Evolutionary conservation across 257 asterid species (phyloP).

Genomic region (Forsythia viridissima): DNA sequence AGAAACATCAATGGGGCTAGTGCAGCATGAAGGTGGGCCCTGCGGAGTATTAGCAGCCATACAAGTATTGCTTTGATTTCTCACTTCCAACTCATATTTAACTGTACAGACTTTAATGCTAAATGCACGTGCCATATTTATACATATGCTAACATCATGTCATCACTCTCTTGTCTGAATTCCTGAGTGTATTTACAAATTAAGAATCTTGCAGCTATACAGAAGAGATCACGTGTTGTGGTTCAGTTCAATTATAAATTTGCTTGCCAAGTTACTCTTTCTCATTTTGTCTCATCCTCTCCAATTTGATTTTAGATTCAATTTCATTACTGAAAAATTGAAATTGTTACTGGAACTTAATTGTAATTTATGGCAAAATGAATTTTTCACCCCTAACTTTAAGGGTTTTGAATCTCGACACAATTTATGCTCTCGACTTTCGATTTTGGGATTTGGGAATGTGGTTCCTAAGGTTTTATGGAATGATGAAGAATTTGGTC

Average conservation of each 20-base stretch:
- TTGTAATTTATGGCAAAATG: neutral
- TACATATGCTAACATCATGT: neutral
- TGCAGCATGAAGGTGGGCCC: constrained; percentile 99
- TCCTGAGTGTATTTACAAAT: neutral
- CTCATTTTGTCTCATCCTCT: neutral
- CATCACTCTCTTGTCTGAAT: neutral
- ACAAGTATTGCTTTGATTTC: constrained; percentile 63
- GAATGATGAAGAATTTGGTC: too few species aligned
- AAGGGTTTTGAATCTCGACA: too few species aligned
- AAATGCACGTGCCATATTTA: neutral
- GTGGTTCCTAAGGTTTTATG: too few species aligned
- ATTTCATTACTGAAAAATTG: constrained; percentile 1
- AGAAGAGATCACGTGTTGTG: constrained; percentile 8
- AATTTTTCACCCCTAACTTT: neutral
- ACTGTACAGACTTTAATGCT: neutral
- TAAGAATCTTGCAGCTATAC: neutral
- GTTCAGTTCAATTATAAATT: constrained; percentile 10
- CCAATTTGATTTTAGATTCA: constrained; percentile 4
- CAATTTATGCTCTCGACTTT: too few species aligned
- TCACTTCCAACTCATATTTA: constrained; percentile 22
- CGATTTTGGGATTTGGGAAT: too few species aligned
- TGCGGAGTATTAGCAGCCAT: constrained; percentile 97
- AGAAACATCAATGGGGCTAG: constrained; percentile 94
- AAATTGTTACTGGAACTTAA: neutral
- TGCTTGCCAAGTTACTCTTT: neutral